These are phyloP conservation scores for Lomentospora prolificans DNA, from an alignment of 2,329 filamentous ascomycete genomes.

Conservation along the genomic window DNA sequence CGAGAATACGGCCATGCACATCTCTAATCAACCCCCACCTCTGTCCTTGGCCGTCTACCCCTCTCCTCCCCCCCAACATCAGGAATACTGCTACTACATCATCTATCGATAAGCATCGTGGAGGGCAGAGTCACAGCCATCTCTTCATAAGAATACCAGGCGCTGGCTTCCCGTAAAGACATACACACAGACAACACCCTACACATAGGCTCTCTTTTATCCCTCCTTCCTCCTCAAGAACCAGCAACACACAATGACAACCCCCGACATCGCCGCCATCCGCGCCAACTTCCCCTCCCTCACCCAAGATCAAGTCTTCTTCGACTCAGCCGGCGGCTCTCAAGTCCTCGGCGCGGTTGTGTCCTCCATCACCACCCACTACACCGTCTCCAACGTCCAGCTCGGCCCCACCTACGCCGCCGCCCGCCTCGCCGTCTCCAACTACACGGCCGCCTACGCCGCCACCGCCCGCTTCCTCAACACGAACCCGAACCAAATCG, in stretches of 20 bases:
- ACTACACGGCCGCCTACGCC: conserved; percentile 49
- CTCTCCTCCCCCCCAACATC: neutral
- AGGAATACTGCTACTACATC: neutral
- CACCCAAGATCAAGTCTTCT: conserved; percentile 55
- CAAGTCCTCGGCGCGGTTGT: conserved; percentile 59
- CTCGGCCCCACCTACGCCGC: conserved; percentile 61
- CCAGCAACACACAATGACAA: conserved; percentile 1
- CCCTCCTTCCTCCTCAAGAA: neutral
- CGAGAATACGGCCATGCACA: too few relatives aligned
- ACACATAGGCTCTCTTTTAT: too few relatives aligned
- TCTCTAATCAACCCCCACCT: neutral
- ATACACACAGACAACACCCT: too few relatives aligned
- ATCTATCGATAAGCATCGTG: too few relatives aligned
- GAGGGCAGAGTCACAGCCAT: too few relatives aligned
- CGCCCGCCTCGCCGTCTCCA: conserved; percentile 46
- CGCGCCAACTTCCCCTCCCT: conserved; percentile 60
- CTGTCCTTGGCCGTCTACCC: neutral
- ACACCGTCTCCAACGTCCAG: conserved; percentile 62
- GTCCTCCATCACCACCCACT: conserved; percentile 55
- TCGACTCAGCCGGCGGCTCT: conserved; percentile 72
- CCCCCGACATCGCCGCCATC: conserved; percentile 38
- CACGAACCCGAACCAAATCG: conserved; percentile 55
- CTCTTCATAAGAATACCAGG: too few relatives aligned
- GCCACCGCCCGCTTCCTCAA: conserved; percentile 65
- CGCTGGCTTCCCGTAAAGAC: too few relatives aligned